These are phyloP conservation scores for Diaporthe velutina DNA, from an alignment of 2,329 filamentous ascomycete genomes.

Conservation along the genomic window DNA sequence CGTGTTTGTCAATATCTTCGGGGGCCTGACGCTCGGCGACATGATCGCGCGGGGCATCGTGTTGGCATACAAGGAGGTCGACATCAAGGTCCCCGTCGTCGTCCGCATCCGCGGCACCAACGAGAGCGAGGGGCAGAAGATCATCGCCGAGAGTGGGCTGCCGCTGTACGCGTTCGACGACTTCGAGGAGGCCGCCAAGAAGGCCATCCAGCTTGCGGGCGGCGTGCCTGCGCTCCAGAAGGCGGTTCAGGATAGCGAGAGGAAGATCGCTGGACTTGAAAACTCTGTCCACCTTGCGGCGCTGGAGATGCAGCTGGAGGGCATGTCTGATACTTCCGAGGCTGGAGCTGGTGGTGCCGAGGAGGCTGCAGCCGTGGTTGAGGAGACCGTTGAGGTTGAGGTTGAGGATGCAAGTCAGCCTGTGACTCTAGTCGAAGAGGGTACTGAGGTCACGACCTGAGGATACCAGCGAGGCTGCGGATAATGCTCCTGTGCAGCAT, in stretches of 20 bases:
- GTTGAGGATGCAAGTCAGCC: neutral
- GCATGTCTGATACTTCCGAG: neutral
- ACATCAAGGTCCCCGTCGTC: constrained; percentile 78
- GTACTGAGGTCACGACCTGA: neutral
- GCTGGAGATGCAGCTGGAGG: neutral
- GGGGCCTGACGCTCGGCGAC: constrained; percentile 75
- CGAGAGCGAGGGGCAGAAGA: constrained; percentile 76
- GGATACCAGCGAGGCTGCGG: neutral
- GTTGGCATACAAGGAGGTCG: constrained; percentile 77
- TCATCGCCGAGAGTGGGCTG: constrained; percentile 78
- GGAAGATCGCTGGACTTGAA: neutral
- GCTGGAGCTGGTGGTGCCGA: neutral
- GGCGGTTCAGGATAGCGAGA: neutral
- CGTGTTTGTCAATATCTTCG: constrained; percentile 71
- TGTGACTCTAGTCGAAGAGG: neutral
- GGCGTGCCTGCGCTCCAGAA: neutral
- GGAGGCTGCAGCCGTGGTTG: neutral
- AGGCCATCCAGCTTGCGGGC: constrained; percentile 65
- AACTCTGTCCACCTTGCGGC: neutral
- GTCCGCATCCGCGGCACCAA: constrained; percentile 82
- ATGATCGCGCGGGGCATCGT: constrained; percentile 86
- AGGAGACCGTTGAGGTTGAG: neutral
- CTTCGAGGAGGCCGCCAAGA: constrained; percentile 79
- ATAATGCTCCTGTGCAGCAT: neutral
- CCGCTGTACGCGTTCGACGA: constrained; percentile 79